phyloP scores from a whole-genome alignment of 176 grass and related monocot species.

The Coix lacrymajobi region DNA sequence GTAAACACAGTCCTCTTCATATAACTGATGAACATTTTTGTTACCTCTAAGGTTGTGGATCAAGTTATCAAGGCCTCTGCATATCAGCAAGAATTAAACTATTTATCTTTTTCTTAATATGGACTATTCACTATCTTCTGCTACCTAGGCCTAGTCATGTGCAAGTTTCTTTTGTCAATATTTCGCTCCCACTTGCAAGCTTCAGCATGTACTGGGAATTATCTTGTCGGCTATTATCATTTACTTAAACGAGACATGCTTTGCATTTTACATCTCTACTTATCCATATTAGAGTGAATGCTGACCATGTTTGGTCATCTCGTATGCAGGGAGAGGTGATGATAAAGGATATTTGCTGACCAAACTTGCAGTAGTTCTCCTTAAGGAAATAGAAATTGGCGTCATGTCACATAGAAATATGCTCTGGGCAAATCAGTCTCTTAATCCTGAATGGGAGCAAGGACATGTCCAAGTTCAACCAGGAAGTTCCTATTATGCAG shows the following conservation, averaged over 20 bases:
- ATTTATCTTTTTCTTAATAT: neutral
- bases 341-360: slow-evolving; percentile 36
- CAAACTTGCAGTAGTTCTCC: neutral
- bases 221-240: neutral
- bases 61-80: neutral
- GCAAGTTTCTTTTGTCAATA: neutral
- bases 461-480: slow-evolving; percentile 33
- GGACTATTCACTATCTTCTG: neutral
- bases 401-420: slow-evolving; percentile 44
- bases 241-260: neutral
- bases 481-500: slow-evolving; percentile 31
- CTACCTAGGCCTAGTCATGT: neutral
- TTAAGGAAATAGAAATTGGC: slow-evolving; percentile 25
- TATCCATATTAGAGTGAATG: slow-evolving; percentile 2
- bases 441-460: slow-evolving; percentile 37
- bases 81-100: neutral
- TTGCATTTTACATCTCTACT: slow-evolving; percentile 15
- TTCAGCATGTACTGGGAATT: neutral
- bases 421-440: slow-evolving; percentile 27
- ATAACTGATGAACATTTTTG: neutral
- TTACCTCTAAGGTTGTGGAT: neutral
- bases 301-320: slow-evolving; percentile 28
- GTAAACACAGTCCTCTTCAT: neutral
- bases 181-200: neutral
- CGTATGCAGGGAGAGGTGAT: slow-evolving; percentile 33